Conservation (phyloP, 179 eudicot genomes). For the Spergularia azorica region DNA sequence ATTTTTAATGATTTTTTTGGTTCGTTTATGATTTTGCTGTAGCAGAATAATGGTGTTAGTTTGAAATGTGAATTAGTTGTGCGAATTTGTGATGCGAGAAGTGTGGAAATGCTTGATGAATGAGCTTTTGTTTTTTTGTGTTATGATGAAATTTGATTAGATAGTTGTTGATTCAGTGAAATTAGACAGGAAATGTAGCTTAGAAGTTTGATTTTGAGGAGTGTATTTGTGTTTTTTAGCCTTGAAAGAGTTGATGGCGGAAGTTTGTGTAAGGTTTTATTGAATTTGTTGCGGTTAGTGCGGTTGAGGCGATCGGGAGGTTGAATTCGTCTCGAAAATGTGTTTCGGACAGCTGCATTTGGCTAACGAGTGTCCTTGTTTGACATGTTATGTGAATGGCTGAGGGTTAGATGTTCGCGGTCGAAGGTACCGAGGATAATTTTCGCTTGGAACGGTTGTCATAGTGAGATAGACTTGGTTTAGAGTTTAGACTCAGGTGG, state of each 20-base stretch:
- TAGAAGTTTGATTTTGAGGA: background rate
- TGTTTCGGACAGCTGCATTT: background rate
- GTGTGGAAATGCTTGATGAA: background rate
- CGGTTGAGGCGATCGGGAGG: background rate
- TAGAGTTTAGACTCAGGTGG: too few relatives aligned
- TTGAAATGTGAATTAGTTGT: background rate
- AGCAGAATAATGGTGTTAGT: background rate
- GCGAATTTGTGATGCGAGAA: background rate
- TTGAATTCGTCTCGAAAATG: background rate
- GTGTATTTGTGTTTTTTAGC: background rate
- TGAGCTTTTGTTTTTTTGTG: background rate
- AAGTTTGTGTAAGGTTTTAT: too few relatives aligned
- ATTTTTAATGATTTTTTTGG: background rate
- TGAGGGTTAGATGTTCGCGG: too few relatives aligned
- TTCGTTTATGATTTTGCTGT: too few relatives aligned
- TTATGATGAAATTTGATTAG: background rate
- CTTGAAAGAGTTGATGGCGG: too few relatives aligned
- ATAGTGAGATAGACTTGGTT: too few relatives aligned
- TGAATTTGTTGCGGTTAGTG: too few relatives aligned
- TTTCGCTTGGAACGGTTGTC: too few relatives aligned
- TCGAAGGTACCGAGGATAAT: too few relatives aligned
- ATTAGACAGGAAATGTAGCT: background rate
- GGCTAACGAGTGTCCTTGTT: slow-evolving; percentile 1
- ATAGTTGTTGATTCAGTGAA: background rate
- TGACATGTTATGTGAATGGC: background rate